Evolutionary conservation across 495 filamentous ascomycete genomes (phyloP).

Genomic region (Chaetomium tenue): DNA sequence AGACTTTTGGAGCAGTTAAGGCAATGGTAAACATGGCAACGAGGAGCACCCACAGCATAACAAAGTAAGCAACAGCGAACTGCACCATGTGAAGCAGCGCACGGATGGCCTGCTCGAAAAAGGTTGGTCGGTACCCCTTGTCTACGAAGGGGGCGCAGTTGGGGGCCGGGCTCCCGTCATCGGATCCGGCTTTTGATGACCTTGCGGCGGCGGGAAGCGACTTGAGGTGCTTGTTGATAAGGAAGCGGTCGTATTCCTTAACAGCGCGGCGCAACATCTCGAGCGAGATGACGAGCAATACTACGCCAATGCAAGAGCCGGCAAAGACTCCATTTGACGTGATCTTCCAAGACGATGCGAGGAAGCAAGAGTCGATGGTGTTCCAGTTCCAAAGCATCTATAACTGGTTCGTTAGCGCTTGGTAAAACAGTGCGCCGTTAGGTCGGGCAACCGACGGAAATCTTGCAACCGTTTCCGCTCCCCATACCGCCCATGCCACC

Average conservation of each 20-base stretch:
- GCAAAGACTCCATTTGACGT: conserved; percentile 61
- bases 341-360: conserved; percentile 64
- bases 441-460: conserved; percentile 19
- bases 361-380: conserved; percentile 68
- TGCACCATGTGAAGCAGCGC: conserved; percentile 63
- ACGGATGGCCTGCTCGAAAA: conserved; percentile 60
- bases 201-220: neutral
- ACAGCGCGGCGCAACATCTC: conserved; percentile 61
- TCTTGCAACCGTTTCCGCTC: conserved; percentile 21
- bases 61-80: conserved; percentile 67
- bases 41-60: conserved; percentile 54
- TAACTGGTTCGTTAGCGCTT: neutral
- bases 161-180: conserved; percentile 9
- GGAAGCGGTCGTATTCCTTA: conserved; percentile 60
- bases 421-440: neutral
- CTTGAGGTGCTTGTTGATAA: conserved; percentile 45
- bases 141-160: neutral
- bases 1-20: neutral
- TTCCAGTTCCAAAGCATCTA: conserved; percentile 78
- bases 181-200: neutral
- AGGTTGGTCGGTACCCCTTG: conserved; percentile 46
- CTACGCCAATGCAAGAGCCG: conserved; percentile 67
- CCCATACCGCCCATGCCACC: conserved; percentile 19
- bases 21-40: no score
- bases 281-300: conserved; percentile 60